Conservation (phyloP, 2,329 filamentous ascomycete species). For the Colletotrichum zoysiae region DNA sequence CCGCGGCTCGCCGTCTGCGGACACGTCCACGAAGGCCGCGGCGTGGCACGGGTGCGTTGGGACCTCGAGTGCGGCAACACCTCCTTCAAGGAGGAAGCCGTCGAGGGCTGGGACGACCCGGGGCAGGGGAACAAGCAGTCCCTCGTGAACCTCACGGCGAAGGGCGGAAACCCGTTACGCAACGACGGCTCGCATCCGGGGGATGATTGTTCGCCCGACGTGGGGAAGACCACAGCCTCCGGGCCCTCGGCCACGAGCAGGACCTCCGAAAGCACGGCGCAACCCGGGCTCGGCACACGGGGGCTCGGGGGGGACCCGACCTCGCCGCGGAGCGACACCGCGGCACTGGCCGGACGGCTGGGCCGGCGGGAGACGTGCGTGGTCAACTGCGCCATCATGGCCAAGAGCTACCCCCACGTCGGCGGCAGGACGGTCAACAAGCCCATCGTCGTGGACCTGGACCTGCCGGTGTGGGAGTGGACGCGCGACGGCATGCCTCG, state of each 20-base stretch:
- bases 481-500: constrained; percentile 30
- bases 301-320: constrained; percentile 57
- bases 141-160: constrained; percentile 70
- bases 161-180: constrained; percentile 55
- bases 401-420: constrained; percentile 72
- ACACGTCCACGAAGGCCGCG: constrained; percentile 78
- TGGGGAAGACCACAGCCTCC: no score
- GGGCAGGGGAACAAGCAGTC: constrained; percentile 70
- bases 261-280: background rate
- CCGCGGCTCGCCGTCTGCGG: constrained; percentile 77
- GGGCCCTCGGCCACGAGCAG: no score
- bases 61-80: constrained; percentile 56
- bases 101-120: constrained; percentile 70
- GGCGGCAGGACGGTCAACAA: constrained; percentile 78
- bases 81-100: constrained; percentile 58
- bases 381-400: constrained; percentile 83
- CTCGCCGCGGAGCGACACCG: constrained; percentile 56
- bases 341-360: constrained; percentile 56
- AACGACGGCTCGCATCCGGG: constrained; percentile 57
- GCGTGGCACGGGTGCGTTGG: constrained; percentile 74
- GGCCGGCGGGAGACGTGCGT: constrained; percentile 78
- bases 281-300: constrained; percentile 48
- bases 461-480: constrained; percentile 71
- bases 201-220: no score
- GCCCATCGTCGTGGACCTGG: constrained; percentile 85